Percentiles rank a stretch among this genome's conserved stretches.
These are phyloP conservation scores for Ambrosia trifida DNA, from an alignment of 129 eudicot species.

Conservation along the genomic window DNA sequence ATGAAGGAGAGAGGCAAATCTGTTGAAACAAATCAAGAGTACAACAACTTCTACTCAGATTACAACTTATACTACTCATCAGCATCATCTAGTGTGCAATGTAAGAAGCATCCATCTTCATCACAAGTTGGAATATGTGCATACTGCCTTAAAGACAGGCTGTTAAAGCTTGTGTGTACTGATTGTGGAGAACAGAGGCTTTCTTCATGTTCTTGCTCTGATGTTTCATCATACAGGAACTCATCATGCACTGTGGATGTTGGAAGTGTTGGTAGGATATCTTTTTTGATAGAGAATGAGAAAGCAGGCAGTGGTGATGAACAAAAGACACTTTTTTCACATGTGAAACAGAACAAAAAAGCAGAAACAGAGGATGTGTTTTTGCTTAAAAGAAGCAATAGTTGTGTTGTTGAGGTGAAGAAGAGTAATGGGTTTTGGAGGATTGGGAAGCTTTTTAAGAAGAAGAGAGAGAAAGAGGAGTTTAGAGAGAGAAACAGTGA, in stretches of 20 bases:
- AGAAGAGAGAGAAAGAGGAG: constrained; percentile 47
- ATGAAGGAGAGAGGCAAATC: constrained; percentile 87
- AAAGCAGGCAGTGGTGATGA: constrained; percentile 39
- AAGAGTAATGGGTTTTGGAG: constrained; percentile 64
- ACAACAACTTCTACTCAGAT: constrained; percentile 37
- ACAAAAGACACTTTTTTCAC: constrained; percentile 40
- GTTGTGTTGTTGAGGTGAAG: constrained; percentile 45
- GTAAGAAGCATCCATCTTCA: constrained; percentile 41
- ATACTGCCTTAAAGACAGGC: constrained; percentile 65
- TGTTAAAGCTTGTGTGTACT: constrained; percentile 70
- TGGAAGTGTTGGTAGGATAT: constrained; percentile 76
- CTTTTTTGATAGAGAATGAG: constrained; percentile 83
- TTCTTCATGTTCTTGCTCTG: constrained; percentile 95
- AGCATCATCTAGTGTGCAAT: constrained; percentile 36
- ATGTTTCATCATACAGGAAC: constrained; percentile 62
- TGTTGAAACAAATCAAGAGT: constrained; percentile 44
- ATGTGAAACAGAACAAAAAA: constrained; percentile 34
- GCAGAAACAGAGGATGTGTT: constrained; percentile 37
- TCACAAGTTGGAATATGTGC: constrained; percentile 80
- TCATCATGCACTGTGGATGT: constrained; percentile 70
- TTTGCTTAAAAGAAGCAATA: constrained; percentile 36
- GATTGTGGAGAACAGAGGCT: constrained; percentile 89
- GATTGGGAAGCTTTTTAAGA: constrained; percentile 69
- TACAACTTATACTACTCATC: constrained; percentile 44
- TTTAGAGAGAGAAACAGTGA: constrained; percentile 34